Percentiles rank a stretch among this genome's conserved stretches.
Evolutionary conservation across 2,329 filamentous ascomycete genomes (phyloP).

Genomic region (Verticillium albo-atrum): DNA sequence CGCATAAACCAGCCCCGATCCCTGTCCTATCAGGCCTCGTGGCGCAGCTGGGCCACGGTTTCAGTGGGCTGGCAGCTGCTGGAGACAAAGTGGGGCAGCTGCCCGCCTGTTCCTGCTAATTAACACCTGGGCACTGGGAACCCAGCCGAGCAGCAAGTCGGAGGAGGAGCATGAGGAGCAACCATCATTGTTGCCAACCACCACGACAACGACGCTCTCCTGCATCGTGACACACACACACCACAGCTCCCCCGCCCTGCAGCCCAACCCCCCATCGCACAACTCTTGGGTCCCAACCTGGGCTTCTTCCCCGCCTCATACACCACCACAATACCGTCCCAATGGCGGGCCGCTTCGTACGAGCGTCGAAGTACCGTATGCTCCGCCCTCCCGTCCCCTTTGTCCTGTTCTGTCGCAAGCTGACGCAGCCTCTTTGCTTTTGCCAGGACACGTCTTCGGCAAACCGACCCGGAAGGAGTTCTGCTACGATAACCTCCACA

Average conservation of each 20-base stretch:
- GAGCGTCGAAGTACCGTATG: slow-evolving; percentile 66
- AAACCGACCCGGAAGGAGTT: slow-evolving; percentile 93
- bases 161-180: background rate
- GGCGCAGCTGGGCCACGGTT: background rate
- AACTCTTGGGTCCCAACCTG: background rate
- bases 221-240: background rate
- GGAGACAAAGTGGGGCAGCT: background rate
- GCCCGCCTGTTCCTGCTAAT: background rate
- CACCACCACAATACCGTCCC: slow-evolving; percentile 15
- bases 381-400: slow-evolving; percentile 13
- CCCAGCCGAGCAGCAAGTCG: background rate
- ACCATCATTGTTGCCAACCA: background rate
- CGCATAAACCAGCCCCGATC: background rate
- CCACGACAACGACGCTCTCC: background rate
- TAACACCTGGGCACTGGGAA: background rate
- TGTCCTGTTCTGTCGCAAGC: slow-evolving; percentile 8
- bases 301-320: background rate
- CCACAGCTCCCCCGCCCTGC: background rate
- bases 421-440: slow-evolving; percentile 17
- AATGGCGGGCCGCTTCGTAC: slow-evolving; percentile 63
- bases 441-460: slow-evolving; percentile 92
- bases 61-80: background rate
- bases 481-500: slow-evolving; percentile 97
- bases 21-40: background rate
- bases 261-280: background rate